Base-by-base conservation (phyloP, 2,329 filamentous ascomycete species). In the Xylaria sp. region DNA sequence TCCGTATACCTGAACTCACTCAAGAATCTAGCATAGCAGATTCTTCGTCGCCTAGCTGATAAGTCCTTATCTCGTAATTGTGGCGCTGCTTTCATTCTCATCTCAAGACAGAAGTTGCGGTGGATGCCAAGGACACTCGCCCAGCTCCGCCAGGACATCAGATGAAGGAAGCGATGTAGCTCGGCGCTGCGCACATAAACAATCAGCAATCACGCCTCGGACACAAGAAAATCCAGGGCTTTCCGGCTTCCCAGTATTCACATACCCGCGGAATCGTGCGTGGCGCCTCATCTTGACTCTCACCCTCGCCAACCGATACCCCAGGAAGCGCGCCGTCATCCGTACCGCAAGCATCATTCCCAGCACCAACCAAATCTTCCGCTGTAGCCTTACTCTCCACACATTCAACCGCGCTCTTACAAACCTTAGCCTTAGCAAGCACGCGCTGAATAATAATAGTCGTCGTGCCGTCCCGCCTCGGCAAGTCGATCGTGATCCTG, bases 371-470 rank as follows among this genome's bases (percentile, higher is more conserved):
- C 9, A 25, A 10, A 13, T 58, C 55, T 3, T 58, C 37, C 20
- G 23, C 3, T 25, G 23, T 25, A 25, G 23, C 23, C 23, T 25
- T 25, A 25, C 23, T 25, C 23, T 25, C 23, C 23, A 25, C 23
- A 25, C 3, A 25, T 25, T 25, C 23, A 3, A 3, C 23, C 15
- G 51, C 18, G 39, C 12, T 18, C 23, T 25, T 34, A 12, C 34
- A 6, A 3, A 4, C 25, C 20, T 20, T 50, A 18, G 23, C 25
- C 20, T 20, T 50, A 18, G 23, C 18, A 15, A 54, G 23, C 2
- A 63, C 54, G 2, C 65, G 46, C 28, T 70, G 68, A 80, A 83
- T 3, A 78, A 63, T 23, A 78, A 82, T 58, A 74, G 76, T 74
- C n/a, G 64, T 51, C 3, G 32, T 50, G 1, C 13, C 1, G 3